Conservation (phyloP, 768 basidiomycete species). For the Leccinum fibrillosum region DNA sequence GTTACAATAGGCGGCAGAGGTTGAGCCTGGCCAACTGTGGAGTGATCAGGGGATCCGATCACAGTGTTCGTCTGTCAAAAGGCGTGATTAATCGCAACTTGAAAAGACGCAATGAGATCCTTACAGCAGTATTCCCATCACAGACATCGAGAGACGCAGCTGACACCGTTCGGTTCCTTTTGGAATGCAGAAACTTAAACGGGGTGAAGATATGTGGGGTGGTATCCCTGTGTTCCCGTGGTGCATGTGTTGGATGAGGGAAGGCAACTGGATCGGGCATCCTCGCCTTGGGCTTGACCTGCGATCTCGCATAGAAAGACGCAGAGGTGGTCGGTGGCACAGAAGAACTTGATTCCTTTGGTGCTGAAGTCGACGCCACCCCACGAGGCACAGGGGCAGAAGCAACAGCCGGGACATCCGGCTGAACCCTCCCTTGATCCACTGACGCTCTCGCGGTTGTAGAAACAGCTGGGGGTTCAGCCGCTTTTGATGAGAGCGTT, state of each 20-base stretch:
- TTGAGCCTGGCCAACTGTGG: slow-evolving; percentile 57
- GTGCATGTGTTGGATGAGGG: slow-evolving; percentile 29
- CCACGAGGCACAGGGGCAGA: slow-evolving; percentile 14
- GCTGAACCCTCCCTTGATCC: slow-evolving; percentile 19
- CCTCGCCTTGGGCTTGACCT: slow-evolving; percentile 16
- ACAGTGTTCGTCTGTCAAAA: slow-evolving; percentile 59
- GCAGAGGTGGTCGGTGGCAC: slow-evolving; percentile 3
- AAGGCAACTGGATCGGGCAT: slow-evolving; percentile 26
- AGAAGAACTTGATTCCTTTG: slow-evolving; percentile 16
- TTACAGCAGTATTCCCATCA: slow-evolving; percentile 70
- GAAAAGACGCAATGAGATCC: slow-evolving; percentile 20
- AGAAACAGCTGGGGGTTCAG: slow-evolving; percentile 23
- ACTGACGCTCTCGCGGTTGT: slow-evolving; percentile 16
- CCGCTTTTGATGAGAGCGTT: slow-evolving; percentile 29
- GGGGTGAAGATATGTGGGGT: slow-evolving; percentile 54
- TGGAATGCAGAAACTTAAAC: slow-evolving; percentile 53
- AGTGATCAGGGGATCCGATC: slow-evolving; percentile 71
- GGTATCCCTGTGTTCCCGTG: slow-evolving; percentile 37
- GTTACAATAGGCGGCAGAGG: slow-evolving; percentile 40
- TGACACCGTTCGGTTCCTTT: slow-evolving; percentile 65
- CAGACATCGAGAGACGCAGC: slow-evolving; percentile 74
- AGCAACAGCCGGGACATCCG: slow-evolving; percentile 4
- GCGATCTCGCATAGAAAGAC: slow-evolving; percentile 9
- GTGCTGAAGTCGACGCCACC: slow-evolving; percentile 5
- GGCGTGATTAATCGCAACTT: slow-evolving; percentile 1